Percentiles rank a stretch among this genome's conserved stretches.
Evolutionary conservation across 2,329 filamentous ascomycete genomes (phyloP).

Genomic region (Xylariaceae sp.): DNA sequence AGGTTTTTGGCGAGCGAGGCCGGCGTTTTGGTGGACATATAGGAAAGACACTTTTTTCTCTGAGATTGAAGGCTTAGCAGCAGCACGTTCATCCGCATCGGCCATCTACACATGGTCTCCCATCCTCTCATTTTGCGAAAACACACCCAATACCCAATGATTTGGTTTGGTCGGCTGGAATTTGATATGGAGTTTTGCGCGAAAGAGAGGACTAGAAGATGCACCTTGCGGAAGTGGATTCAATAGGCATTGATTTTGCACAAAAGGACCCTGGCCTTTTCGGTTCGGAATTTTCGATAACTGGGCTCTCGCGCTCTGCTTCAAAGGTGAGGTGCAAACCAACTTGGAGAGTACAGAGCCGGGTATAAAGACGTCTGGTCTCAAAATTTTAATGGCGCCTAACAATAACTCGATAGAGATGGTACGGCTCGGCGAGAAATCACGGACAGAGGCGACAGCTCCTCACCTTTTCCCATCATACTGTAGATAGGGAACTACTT

Average conservation of each 20-base stretch:
- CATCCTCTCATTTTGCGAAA: constrained; percentile 10
- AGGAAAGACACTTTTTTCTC: constrained; percentile 27
- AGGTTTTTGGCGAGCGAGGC: constrained; percentile 28
- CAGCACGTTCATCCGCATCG: constrained; percentile 22
- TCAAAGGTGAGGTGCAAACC: constrained; percentile 19
- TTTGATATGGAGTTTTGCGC: constrained; percentile 11
- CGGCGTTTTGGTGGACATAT: constrained; percentile 32
- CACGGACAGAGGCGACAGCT: constrained; percentile 13
- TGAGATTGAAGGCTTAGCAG: constrained; percentile 25
- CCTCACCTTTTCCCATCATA: constrained; percentile 21
- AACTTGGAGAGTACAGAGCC: constrained; percentile 18
- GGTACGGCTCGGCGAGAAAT: constrained; percentile 17
- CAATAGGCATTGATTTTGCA: constrained; percentile 18
- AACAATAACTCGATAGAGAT: constrained; percentile 14
- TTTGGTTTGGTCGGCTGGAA: constrained; percentile 9
- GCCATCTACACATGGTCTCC: constrained; percentile 20
- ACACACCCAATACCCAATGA: constrained; percentile 13
- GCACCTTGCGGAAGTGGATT: constrained; percentile 12
- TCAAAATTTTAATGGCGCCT: constrained; percentile 7
- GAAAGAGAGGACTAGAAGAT: constrained; percentile 7
- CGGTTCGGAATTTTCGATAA: constrained; percentile 17
- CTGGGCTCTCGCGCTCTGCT: constrained; percentile 13
- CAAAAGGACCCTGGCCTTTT: constrained; percentile 11
- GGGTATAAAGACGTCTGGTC: constrained; percentile 9
- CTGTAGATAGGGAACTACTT: no score